These are phyloP conservation scores for Hydrangea macrophylla DNA, from an alignment of 148 eudicot genomes.

Conservation along the genomic window DNA sequence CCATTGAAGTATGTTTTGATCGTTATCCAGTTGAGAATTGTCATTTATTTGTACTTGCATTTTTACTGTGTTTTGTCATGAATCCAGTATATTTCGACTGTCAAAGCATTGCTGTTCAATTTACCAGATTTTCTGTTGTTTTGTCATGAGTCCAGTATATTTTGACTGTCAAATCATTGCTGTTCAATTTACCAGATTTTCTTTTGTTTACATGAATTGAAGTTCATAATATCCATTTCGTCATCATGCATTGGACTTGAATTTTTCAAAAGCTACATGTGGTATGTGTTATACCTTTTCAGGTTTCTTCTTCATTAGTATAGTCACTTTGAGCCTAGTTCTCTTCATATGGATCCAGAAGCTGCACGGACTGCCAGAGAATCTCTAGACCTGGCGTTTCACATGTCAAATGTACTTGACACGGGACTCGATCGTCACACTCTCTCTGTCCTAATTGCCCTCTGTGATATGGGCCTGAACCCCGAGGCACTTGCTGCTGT, in stretches of 20 bases:
- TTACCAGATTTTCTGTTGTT: too few species aligned
- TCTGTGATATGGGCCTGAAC: constrained; percentile 68
- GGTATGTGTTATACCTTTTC: not conserved
- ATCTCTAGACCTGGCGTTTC: constrained; percentile 68
- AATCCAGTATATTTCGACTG: too few species aligned
- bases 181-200: too few species aligned
- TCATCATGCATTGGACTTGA: not conserved
- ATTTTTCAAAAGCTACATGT: not conserved
- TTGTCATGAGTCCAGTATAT: too few species aligned
- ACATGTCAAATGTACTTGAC: constrained; percentile 75
- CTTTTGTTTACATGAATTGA: too few species aligned
- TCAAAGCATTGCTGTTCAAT: too few species aligned
- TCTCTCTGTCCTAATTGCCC: constrained; percentile 65
- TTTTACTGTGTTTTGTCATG: too few species aligned
- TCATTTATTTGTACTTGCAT: too few species aligned
- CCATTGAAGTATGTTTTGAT: too few species aligned
- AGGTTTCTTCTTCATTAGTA: not conserved
- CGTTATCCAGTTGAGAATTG: too few species aligned
- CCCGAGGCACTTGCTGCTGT: constrained; percentile 80
- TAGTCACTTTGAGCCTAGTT: not conserved
- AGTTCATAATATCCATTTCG: too few species aligned
- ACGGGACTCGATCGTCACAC: constrained; percentile 90
- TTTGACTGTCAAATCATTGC: too few species aligned
- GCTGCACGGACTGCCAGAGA: constrained; percentile 66
- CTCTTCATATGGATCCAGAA: constrained; percentile 54